Base-by-base conservation (phyloP, 306 rosid genomes). In the Argentina anserina region DNA sequence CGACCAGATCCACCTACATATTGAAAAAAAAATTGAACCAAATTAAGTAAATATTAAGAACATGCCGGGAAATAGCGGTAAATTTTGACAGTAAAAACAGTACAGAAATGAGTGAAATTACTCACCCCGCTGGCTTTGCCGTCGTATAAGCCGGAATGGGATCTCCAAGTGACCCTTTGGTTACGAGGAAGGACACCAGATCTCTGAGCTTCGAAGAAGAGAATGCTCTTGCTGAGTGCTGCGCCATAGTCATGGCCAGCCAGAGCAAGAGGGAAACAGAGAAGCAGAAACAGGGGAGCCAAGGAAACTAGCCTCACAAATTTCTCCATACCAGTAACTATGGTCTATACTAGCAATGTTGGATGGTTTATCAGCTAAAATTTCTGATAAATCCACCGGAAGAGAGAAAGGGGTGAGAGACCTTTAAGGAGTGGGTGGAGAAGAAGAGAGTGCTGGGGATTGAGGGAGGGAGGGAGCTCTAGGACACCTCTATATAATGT, bases 201-300 rank as follows among this genome's bases (percentile, higher is more conserved):
- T 86, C 99, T 89, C 87, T 94, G 99, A 71, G 97, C 99, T 75
- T 94, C 99, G 23, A 88, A 94, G 89, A 94, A 94, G 37, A 94
- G 87, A 84, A 94, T 78, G 89, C 95, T 88, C 84, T 94, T 91
- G 65, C 88, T 84, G 10, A 94, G 83, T 47, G 99, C 99, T 73
- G 87, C 87, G 23, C 84, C 88, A 5, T 94, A 94, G 84, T 94
- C 97, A 80, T 94, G 96, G 25, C 85, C 94, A 37, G 87, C 95
- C 2, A 73, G 46, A 52, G 86, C 81, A 18, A 79, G 56, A 46
- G 87, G 79, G 33, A 88, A 43, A 2, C 82, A 70, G 1, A 91
- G 46, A 43, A 82, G 49, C 21, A 90, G 67, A 70, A 85, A 21
- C 79, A 91, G 28, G 55, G 86, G 67, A 49, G 75, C 78, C 73